phyloP scores from a whole-genome alignment of 1,284 basidiomycete species.

The Entoloma clypeatum region DNA sequence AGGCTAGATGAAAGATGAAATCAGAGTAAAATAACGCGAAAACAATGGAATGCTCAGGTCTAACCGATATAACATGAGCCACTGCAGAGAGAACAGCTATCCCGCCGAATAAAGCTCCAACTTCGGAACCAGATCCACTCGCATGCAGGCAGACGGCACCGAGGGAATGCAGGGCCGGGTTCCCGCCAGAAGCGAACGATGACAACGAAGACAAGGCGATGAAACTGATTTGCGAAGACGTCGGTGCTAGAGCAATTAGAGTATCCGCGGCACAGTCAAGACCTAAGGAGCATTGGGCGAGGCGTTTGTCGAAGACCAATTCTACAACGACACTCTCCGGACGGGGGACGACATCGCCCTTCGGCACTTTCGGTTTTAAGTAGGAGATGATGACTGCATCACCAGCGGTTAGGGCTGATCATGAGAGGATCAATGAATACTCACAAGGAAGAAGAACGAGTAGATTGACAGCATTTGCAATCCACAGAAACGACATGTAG shows the following conservation, averaged over 20 bases:
- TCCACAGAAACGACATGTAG: constrained; percentile 50
- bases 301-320: constrained; percentile 40
- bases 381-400: constrained; percentile 40
- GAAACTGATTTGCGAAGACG: constrained; percentile 34
- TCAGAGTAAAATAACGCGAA: constrained; percentile 8
- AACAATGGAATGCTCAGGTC: background rate
- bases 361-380: constrained; percentile 38
- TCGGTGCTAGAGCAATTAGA: constrained; percentile 36
- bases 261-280: constrained; percentile 43
- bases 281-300: constrained; percentile 41
- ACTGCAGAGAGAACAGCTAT: constrained; percentile 46
- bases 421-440: constrained; percentile 14
- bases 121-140: constrained; percentile 40
- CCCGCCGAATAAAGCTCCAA: constrained; percentile 49
- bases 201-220: constrained; percentile 38
- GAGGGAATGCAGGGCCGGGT: constrained; percentile 46
- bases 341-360: constrained; percentile 23
- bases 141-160: constrained; percentile 46
- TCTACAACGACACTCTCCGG: constrained; percentile 38
- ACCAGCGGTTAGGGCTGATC: background rate
- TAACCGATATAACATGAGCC: constrained; percentile 46
- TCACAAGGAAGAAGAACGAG: constrained; percentile 45
- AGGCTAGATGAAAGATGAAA: constrained; percentile 32
- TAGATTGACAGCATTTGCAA: constrained; percentile 44
- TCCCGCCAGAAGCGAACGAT: constrained; percentile 46